Evolutionary conservation across 1,284 basidiomycete genomes (phyloP), one percentile per base, ranked within the genome.

Genomic region (Salmacisia buchloeana): DNA sequence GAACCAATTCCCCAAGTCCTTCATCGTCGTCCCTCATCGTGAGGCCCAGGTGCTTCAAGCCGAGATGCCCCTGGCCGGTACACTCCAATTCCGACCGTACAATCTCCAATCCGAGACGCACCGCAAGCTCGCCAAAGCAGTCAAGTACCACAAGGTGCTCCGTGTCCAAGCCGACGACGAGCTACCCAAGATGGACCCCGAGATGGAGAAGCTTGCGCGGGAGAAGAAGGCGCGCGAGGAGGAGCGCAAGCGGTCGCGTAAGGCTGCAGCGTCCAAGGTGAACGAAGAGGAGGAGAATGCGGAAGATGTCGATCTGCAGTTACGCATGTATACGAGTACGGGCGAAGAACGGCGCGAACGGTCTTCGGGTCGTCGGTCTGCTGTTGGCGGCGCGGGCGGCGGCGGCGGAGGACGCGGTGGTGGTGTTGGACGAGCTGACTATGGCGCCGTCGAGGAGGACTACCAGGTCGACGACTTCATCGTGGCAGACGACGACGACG

Each of bases 41-140:
- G 87, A 89, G 58, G 89, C 89, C 5, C 86, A 89, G 68, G 86
- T 94, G 23, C 83, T 93, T 41, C 91, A 94, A 80, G 85, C 90
- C 25, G 91, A 94, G 79, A 87, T 88, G 0, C 83, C 89, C 65
- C 84, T 94, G 66, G 88, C 89, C 1, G 92, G 91, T 34, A 86
- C 88, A 72, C 88, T 94, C 84, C 85, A 87, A 21, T 83, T 94
- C 69, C 87, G 89, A 10, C 92, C 92, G 0, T 90, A 90, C 9
- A 89, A 89, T 66, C 90, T 94, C 86, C 88, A 91, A 75, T 91
- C 89, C 10, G 88, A 91, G 77, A 91, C 91, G 31, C 92, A 94
- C 80, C 86, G 88, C 61, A 88, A 89, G 84, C 85, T 94, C 52
- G 92, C 92, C 5, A 88, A 89, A 61, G 88, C 89, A 21, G 89